phyloP scores from a whole-genome alignment of 139 green algal genomes.

The Micromonas pusilla region DNA sequence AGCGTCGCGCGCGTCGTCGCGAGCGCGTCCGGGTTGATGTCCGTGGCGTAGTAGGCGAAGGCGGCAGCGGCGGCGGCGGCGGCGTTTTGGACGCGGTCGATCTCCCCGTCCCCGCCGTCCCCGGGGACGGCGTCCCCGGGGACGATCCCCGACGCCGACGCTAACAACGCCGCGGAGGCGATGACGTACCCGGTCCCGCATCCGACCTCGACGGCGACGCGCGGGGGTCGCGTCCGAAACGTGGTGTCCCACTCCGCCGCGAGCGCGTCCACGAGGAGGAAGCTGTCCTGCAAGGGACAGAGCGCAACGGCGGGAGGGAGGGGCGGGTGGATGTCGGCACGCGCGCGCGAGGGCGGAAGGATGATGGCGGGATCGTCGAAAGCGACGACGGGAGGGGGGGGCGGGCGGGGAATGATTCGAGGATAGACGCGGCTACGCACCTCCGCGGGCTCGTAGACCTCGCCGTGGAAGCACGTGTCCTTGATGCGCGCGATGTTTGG shows the following conservation, averaged over 20 bases:
- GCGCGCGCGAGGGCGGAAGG: too few species aligned
- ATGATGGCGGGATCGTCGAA: too few species aligned
- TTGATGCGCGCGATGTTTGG: slow-evolving; percentile 31
- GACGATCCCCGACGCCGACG: slow-evolving; percentile 40
- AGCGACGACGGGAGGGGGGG: not conserved
- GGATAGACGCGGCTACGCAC: slow-evolving; percentile 38
- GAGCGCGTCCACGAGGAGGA: slow-evolving; percentile 50
- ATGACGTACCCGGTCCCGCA: slow-evolving; percentile 77
- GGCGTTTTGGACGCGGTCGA: slow-evolving; percentile 43
- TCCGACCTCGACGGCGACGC: slow-evolving; percentile 59
- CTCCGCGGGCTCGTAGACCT: slow-evolving; percentile 72
- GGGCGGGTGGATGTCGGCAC: too few species aligned
- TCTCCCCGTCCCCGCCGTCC: slow-evolving; percentile 59
- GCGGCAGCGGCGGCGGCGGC: slow-evolving; percentile 39
- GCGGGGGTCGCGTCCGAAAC: not conserved
- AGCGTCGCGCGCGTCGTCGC: slow-evolving; percentile 48
- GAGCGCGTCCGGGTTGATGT: slow-evolving; percentile 56
- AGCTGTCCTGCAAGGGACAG: slow-evolving; percentile 71
- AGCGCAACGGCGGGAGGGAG: too few species aligned
- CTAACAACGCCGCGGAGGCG: slow-evolving; percentile 59
- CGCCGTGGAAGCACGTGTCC: slow-evolving; percentile 38
- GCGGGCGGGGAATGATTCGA: not conserved
- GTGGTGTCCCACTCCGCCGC: not conserved
- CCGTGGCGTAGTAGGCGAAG: slow-evolving; percentile 41
- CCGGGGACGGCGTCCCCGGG: too few species aligned